A percentile compares a stretch with the other conserved stretches of the same genome.
Evolutionary conservation across 2,329 filamentous ascomycete genomes (phyloP).

Genomic region (Gnomoniopsis smithogilvyi): DNA sequence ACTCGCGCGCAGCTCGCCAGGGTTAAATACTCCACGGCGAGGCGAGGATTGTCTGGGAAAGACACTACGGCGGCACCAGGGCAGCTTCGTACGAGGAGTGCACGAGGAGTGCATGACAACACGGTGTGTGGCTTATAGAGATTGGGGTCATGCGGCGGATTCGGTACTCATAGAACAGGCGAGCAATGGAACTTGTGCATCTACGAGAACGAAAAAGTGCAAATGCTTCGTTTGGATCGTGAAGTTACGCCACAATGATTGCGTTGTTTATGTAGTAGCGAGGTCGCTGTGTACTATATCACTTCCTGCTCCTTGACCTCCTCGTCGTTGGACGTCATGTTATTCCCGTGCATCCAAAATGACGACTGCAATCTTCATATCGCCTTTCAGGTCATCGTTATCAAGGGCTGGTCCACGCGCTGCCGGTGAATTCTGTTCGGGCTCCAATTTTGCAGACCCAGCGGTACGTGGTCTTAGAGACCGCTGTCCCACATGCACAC

Average conservation of each 20-base stretch:
- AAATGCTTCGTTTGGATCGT: background rate
- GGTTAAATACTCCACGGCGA: background rate
- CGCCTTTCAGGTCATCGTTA: too few species aligned
- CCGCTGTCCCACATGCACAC: too few species aligned
- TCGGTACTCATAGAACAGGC: conserved; percentile 26
- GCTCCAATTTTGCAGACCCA: too few species aligned
- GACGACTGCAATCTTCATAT: too few species aligned
- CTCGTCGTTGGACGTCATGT: too few species aligned
- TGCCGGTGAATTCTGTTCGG: too few species aligned
- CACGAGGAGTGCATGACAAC: background rate
- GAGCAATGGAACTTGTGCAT: conserved; percentile 21
- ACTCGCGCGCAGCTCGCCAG: conserved; percentile 44
- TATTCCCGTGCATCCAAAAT: too few species aligned
- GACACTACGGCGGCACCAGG: background rate
- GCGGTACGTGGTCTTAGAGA: too few species aligned
- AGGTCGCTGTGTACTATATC: too few species aligned
- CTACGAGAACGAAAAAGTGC: background rate
- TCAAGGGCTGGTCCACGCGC: too few species aligned
- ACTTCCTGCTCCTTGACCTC: too few species aligned
- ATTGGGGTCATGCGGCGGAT: conserved; percentile 6
- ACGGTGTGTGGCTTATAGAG: conserved; percentile 7
- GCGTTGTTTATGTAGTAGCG: background rate
- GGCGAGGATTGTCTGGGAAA: background rate
- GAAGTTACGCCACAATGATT: background rate
- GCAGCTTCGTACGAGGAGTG: background rate